Percentiles rank a stretch among this genome's conserved stretches.
phyloP scores from a whole-genome alignment of 331 rosid species.

The Quercus lobata region DNA sequence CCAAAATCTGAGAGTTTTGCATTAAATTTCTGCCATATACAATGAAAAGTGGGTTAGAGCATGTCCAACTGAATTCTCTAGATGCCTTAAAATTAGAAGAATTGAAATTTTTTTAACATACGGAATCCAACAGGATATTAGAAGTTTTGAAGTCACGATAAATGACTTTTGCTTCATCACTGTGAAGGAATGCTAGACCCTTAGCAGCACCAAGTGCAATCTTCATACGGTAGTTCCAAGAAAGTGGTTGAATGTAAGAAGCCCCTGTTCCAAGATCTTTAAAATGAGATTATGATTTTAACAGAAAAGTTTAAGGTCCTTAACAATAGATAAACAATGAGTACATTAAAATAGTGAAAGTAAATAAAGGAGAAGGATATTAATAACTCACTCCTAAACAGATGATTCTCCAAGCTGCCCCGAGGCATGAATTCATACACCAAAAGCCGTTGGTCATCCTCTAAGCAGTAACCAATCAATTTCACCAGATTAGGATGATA shows the following conservation, averaged over 20 bases:
- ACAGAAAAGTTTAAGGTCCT: not conserved
- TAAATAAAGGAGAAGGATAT: slow-evolving; percentile 5
- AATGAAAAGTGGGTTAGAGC: slow-evolving; percentile 19
- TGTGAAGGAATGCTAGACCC: slow-evolving; percentile 94
- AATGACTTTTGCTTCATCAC: slow-evolving; percentile 93
- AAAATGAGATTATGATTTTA: not conserved
- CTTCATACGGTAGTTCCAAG: slow-evolving; percentile 83
- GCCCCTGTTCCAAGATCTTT: slow-evolving; percentile 50
- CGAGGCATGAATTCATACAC: slow-evolving; percentile 87
- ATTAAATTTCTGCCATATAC: slow-evolving; percentile 48
- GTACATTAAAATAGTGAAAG: not conserved
- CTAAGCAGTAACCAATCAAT: slow-evolving; percentile 88
- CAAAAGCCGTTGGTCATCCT: slow-evolving; percentile 89
- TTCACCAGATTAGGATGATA: slow-evolving; percentile 89
- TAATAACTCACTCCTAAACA: slow-evolving; percentile 79
- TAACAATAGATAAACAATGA: not conserved
- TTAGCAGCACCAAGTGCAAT: slow-evolving; percentile 88
- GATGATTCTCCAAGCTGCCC: slow-evolving; percentile 91
- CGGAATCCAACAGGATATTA: slow-evolving; percentile 80
- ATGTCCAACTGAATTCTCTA: slow-evolving; percentile 10
- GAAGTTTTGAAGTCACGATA: slow-evolving; percentile 86
- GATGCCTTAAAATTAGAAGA: not conserved
- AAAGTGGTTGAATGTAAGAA: slow-evolving; percentile 82
- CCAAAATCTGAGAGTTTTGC: slow-evolving; percentile 97
- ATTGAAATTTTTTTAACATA: slow-evolving; percentile 26